Evolutionary conservation across 139 green algal species (phyloP).

Genomic region (Raphidocelis subcapitata): DNA sequence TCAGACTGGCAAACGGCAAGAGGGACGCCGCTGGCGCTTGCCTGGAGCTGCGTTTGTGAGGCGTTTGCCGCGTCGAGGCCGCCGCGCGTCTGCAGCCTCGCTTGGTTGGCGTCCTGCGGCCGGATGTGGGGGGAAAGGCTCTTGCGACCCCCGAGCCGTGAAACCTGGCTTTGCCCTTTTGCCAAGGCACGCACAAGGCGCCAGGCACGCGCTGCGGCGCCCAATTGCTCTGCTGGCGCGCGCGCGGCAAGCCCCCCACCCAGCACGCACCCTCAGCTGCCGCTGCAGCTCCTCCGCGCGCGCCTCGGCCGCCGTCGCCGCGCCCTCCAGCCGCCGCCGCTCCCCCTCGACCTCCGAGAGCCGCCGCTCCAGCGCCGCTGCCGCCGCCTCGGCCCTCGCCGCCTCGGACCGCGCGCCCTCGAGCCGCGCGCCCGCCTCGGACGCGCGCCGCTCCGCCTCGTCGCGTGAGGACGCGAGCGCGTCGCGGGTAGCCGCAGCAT

Average conservation of each 20-base stretch:
- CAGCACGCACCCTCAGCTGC: slow-evolving; percentile 6
- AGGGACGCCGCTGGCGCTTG: too few species aligned
- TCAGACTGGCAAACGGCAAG: too few species aligned
- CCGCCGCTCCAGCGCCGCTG: slow-evolving; percentile 11
- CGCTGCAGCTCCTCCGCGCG: slow-evolving; percentile 1
- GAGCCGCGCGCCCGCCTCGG: slow-evolving; percentile 20
- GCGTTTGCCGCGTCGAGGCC: too few species aligned
- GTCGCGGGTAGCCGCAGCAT: too few species aligned
- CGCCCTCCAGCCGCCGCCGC: slow-evolving; percentile 8
- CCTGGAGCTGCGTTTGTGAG: too few species aligned
- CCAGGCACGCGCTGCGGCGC: too few species aligned
- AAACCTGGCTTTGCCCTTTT: too few species aligned
- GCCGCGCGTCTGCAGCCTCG: background rate
- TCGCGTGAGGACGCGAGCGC: slow-evolving; percentile 8
- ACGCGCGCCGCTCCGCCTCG: slow-evolving; percentile 24
- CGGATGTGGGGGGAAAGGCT: too few species aligned
- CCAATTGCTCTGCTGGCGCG: too few species aligned
- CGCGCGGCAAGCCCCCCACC: too few species aligned
- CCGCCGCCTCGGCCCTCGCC: background rate
- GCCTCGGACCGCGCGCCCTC: slow-evolving; percentile 12
- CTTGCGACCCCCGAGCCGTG: too few species aligned
- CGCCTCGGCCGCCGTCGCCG: background rate
- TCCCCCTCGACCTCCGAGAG: slow-evolving; percentile 13
- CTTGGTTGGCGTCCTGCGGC: slow-evolving; percentile 6
- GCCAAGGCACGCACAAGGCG: too few species aligned